Evolutionary conservation across 345 rosid species (phyloP).

Genomic region (Murraya paniculata): DNA sequence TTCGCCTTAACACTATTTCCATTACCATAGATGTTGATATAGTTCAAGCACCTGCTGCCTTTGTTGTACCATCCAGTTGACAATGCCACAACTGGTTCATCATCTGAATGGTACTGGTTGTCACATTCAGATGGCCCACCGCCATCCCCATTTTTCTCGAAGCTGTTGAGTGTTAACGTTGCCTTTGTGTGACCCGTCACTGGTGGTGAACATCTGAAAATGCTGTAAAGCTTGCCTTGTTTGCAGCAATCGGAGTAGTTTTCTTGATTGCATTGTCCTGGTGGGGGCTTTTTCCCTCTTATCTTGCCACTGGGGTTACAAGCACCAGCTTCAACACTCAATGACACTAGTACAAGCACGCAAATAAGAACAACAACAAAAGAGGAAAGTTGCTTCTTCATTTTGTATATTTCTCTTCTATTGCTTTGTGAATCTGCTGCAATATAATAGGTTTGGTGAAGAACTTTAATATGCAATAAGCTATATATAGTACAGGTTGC

Average conservation of each 20-base stretch:
- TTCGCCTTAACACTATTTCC: constrained; percentile 23
- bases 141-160: constrained; percentile 20
- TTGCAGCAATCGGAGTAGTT: constrained; percentile 17
- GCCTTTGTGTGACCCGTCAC: constrained; percentile 19
- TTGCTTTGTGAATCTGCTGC: too few relatives aligned
- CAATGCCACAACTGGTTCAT: constrained; percentile 22
- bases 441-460: neutral
- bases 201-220: constrained; percentile 19
- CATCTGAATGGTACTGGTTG: constrained; percentile 17
- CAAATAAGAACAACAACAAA: too few relatives aligned
- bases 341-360: neutral
- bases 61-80: constrained; percentile 37
- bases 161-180: constrained; percentile 19
- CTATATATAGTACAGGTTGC: neutral
- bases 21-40: constrained; percentile 24
- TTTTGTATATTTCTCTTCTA: too few relatives aligned
- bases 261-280: neutral
- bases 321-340: neutral
- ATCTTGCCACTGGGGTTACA: constrained; percentile 25
- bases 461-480: neutral
- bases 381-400: too few relatives aligned
- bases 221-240: constrained; percentile 14
- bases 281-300: constrained; percentile 20
- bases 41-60: constrained; percentile 16
- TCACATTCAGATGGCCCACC: constrained; percentile 32